Percentiles rank a stretch among this genome's conserved stretches.
Conservation (phyloP, 2,329 filamentous ascomycete species). For the Tothia fuscella region DNA sequence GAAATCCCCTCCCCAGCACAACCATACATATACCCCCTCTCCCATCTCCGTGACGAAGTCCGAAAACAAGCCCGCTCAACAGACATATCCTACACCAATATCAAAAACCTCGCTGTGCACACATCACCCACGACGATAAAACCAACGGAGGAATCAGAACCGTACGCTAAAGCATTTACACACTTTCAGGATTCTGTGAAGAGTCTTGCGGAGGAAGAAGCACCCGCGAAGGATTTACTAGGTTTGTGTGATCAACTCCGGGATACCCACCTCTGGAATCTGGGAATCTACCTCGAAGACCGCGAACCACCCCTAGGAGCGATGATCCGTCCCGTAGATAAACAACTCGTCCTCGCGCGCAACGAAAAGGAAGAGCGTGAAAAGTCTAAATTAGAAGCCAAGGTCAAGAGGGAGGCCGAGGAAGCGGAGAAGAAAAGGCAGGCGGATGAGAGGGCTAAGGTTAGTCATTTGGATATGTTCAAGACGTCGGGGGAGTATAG, state of each 20-base stretch:
- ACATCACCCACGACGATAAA: neutral
- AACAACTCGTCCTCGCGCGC: conserved; percentile 40
- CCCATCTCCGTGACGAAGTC: conserved; percentile 44
- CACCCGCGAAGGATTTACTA: conserved; percentile 59
- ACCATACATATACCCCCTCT: conserved; percentile 48
- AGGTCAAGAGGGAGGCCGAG: conserved; percentile 46
- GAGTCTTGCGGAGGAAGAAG: conserved; percentile 34
- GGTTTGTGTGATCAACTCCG: conserved; percentile 68
- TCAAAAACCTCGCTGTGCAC: conserved; percentile 12
- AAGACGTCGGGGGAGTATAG: conserved; percentile 45
- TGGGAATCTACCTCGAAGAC: conserved; percentile 83
- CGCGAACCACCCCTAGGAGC: conserved; percentile 54
- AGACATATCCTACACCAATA: conserved; percentile 1
- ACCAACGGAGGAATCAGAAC: neutral
- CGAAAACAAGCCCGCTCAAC: conserved; percentile 39
- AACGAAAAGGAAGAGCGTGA: conserved; percentile 41
- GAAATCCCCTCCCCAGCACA: conserved; percentile 49
- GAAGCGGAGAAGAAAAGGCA: conserved; percentile 42
- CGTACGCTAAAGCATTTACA: conserved; percentile 37
- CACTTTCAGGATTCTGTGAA: conserved; percentile 51
- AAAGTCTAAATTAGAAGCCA: conserved; percentile 31
- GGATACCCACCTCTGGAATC: conserved; percentile 66
- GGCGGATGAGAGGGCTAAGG: conserved; percentile 43
- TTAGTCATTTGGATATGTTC: conserved; percentile 49
- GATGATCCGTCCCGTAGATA: conserved; percentile 56